These are phyloP conservation scores for Terfezia claveryi DNA, from an alignment of 495 filamentous ascomycete species.

Conservation along the genomic window DNA sequence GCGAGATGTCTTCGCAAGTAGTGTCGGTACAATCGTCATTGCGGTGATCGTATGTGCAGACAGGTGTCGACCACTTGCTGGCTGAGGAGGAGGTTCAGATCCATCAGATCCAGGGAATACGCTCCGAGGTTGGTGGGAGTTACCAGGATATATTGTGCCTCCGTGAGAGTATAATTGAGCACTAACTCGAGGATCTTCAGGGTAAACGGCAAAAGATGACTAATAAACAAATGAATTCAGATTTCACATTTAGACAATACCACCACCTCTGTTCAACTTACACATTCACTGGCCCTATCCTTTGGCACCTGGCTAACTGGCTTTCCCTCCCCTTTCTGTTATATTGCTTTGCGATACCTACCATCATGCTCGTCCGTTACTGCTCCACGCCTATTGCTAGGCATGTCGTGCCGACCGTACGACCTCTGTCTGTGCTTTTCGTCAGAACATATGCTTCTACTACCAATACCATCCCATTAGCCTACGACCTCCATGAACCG, in stretches of 20 bases:
- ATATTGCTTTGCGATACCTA: not conserved
- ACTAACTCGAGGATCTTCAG: not conserved
- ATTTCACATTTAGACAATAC: not conserved
- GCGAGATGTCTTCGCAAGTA: not conserved
- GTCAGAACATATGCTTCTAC: slow-evolving; percentile 4
- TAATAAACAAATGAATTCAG: not conserved
- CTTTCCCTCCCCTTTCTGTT: not conserved
- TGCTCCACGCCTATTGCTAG: not conserved
- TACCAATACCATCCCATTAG: slow-evolving; percentile 33
- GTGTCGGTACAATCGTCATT: not conserved
- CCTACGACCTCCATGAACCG: slow-evolving; percentile 13
- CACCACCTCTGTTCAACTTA: not conserved
- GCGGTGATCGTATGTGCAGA: not conserved
- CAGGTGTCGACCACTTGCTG: not conserved
- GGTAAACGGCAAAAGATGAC: not conserved
- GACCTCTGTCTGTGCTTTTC: no score
- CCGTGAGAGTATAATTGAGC: not conserved
- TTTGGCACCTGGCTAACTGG: not conserved
- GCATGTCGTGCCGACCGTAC: no score
- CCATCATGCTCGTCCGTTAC: slow-evolving; percentile 28
- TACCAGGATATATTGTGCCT: not conserved
- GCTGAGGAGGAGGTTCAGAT: not conserved
- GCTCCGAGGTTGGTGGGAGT: not conserved
- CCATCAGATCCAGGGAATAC: not conserved
- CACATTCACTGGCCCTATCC: not conserved